A percentile compares a stretch with the other conserved stretches of the same genome.
Conservation (phyloP, 208 protist species). For the Trypanosoma melophagium region DNA sequence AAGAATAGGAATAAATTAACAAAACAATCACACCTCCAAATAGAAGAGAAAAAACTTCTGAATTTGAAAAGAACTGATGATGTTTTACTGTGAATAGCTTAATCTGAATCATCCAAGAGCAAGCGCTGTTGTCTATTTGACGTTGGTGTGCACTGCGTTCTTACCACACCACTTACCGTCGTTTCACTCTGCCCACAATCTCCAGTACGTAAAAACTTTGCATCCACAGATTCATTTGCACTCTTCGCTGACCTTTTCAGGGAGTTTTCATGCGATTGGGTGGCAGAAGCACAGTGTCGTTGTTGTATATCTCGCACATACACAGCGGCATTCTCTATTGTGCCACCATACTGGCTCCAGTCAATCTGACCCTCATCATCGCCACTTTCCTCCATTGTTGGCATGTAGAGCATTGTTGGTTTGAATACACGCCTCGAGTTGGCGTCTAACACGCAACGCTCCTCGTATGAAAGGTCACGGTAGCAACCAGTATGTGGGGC, state of each 20-base stretch:
- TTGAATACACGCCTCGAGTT: conserved; percentile 9
- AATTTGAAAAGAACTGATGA: neutral
- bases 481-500: conserved; percentile 18
- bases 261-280: neutral
- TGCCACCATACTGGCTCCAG: conserved; percentile 22
- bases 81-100: neutral
- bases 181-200: too few relatives aligned
- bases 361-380: conserved; percentile 11
- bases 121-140: conserved; percentile 1
- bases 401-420: conserved; percentile 38
- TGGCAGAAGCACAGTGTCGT: neutral
- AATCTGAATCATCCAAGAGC: conserved; percentile 26
- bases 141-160: neutral
- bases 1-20: neutral
- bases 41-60: conserved; percentile 4
- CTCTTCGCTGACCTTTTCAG: neutral
- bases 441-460: conserved; percentile 19
- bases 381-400: conserved; percentile 23
- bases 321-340: conserved; percentile 14
- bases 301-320: conserved; percentile 21
- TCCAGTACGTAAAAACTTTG: too few relatives aligned
- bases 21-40: neutral
- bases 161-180: neutral
- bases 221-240: neutral
- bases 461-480: conserved; percentile 21